Evolutionary conservation across 2,329 filamentous ascomycete species (phyloP).

Genomic region (Dactylellina leptospora): DNA sequence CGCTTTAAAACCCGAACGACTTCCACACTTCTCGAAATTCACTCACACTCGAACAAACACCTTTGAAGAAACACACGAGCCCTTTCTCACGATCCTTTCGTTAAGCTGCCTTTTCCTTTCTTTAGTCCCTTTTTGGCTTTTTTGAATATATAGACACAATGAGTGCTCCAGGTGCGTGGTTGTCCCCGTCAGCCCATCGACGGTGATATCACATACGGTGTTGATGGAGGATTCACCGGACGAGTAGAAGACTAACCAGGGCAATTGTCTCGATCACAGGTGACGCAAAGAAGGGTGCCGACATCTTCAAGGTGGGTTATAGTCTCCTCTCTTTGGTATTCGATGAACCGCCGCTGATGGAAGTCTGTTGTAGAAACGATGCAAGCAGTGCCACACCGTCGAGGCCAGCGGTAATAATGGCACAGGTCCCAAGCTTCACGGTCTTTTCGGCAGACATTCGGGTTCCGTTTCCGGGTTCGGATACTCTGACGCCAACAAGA

Average conservation of each 20-base stretch:
- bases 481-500: slow-evolving; percentile 99
- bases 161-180: slow-evolving; percentile 54
- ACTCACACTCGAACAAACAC: slow-evolving; percentile 33
- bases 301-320: slow-evolving; percentile 84
- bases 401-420: slow-evolving; percentile 93
- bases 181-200: no score
- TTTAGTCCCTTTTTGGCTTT: slow-evolving; percentile 34
- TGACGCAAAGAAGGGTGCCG: slow-evolving; percentile 84
- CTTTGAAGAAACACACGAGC: no score
- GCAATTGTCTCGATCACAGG: slow-evolving; percentile 73
- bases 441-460: slow-evolving; percentile 95
- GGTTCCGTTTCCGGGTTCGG: slow-evolving; percentile 90
- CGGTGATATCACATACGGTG: not conserved
- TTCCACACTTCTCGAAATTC: slow-evolving; percentile 24
- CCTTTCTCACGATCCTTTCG: slow-evolving; percentile 36
- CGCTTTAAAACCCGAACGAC: not conserved
- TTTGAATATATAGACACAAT: slow-evolving; percentile 53
- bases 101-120: slow-evolving; percentile 4
- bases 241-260: slow-evolving; percentile 6
- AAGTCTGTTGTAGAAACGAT: slow-evolving; percentile 74
- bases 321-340: not conserved
- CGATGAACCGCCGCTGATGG: not conserved
- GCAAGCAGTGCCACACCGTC: slow-evolving; percentile 97
- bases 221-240: not conserved
- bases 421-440: slow-evolving; percentile 95